A percentile compares a stretch with the other conserved stretches of the same genome.
Evolutionary conservation across 1,139 yeast genomes (phyloP).

Genomic region (Geotrichum candidum): DNA sequence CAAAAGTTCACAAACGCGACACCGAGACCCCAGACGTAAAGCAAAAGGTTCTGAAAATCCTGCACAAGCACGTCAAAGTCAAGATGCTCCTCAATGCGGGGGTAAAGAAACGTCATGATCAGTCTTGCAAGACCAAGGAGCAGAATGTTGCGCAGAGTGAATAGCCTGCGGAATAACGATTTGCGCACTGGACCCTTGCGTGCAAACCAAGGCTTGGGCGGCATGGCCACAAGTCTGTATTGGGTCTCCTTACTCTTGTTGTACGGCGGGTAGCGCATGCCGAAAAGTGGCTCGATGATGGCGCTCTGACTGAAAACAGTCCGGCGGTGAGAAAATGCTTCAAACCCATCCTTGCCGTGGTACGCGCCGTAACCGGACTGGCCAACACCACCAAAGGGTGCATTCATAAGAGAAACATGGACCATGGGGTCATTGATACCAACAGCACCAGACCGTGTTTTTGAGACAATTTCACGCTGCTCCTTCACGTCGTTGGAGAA

Average conservation of each 20-base stretch:
- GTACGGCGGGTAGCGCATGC: slow-evolving; percentile 16
- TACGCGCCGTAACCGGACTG: slow-evolving; percentile 66
- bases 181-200: slow-evolving; percentile 21
- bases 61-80: neutral
- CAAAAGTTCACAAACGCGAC: neutral
- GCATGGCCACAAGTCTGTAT: slow-evolving; percentile 1
- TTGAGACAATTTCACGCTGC: slow-evolving; percentile 45
- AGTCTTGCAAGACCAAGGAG: neutral
- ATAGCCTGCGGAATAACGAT: neutral
- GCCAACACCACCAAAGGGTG: slow-evolving; percentile 94
- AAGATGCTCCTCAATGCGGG: neutral
- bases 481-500: slow-evolving; percentile 55
- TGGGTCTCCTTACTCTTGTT: slow-evolving; percentile 1
- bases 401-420: slow-evolving; percentile 62
- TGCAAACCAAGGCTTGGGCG: slow-evolving; percentile 16
- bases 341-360: slow-evolving; percentile 72
- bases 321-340: slow-evolving; percentile 71
- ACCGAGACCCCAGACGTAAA: neutral
- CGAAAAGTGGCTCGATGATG: slow-evolving; percentile 6
- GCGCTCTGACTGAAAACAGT: slow-evolving; percentile 52
- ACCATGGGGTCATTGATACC: slow-evolving; percentile 65
- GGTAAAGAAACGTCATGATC: neutral
- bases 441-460: slow-evolving; percentile 70
- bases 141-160: neutral
- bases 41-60: neutral